Evolutionary conservation across 1,284 basidiomycete species (phyloP), one percentile per base, ranked within the genome.

Genomic region (Pseudozyma pruni): DNA sequence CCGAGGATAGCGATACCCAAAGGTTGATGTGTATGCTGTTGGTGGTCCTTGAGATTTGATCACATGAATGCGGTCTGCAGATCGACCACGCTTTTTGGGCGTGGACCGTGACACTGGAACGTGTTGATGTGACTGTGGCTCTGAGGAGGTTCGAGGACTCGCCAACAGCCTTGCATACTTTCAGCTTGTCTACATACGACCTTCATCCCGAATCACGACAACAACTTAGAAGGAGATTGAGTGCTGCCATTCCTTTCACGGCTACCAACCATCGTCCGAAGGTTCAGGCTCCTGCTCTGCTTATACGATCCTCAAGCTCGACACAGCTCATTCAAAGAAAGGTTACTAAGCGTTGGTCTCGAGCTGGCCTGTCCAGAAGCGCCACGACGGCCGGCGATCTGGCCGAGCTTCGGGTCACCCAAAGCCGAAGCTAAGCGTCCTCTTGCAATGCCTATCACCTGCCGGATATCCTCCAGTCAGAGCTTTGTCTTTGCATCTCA

Each of bases 331-430:
- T n/a, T 45, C 29, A 20, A 29, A 8, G 25, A 3, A n/a, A 25
- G n/a, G n/a, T n/a, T n/a, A 38, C 7, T 49, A 1, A 27, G n/a
- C 16, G 34, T 17, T 34, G 20, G 23, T n/a, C 13, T 38, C 40
- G 11, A 10, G 13, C n/a, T 20, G 29, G 20, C 22, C 41, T 49
- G 54, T 44, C 54, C 34, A 49, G 27, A 16, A 33, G 10, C 19
- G 40, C 46, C 23, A 19, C 25, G 22, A 16, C 34, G 32, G 16
- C 29, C 40, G 34, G 53, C 37, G 7, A 43, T 32, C 39, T 41
- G 25, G 48, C 48, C 38, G 48, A 33, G 48, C 38, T 33, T 10
- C 16, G 17, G 14, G 17, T 37, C 23, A 19, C 25, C 43, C 29
- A 14, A 25, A 37, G 17, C 46, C 34, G 29, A 48, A 23, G n/a